Conservation (phyloP, 2,329 filamentous ascomycete species). For the Pseudogymnoascus sp. region DNA sequence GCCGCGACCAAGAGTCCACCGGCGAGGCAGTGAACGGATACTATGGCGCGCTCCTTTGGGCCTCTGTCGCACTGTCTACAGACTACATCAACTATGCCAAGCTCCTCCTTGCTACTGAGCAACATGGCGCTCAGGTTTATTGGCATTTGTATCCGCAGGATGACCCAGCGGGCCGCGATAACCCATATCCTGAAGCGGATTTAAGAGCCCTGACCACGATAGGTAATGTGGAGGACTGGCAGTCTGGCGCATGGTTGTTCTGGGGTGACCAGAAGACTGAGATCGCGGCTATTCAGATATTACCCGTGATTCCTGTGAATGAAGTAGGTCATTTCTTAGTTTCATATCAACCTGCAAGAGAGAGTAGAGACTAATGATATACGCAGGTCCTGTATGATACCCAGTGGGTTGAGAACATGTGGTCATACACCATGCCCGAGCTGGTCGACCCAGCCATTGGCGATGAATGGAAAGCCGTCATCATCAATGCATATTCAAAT, state of each 20-base stretch:
- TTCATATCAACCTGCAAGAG: background rate
- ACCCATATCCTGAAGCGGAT: constrained; percentile 21
- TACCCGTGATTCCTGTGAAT: constrained; percentile 16
- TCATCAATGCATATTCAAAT: constrained; percentile 22
- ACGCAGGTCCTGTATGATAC: constrained; percentile 19
- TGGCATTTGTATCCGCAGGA: constrained; percentile 21
- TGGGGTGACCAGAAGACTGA: constrained; percentile 14
- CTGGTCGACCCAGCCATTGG: constrained; percentile 18
- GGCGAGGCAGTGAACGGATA: constrained; percentile 24
- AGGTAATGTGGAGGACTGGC: constrained; percentile 22
- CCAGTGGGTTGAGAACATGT: constrained; percentile 22
- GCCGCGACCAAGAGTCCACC: constrained; percentile 25
- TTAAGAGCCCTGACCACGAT: constrained; percentile 17
- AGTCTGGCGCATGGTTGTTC: constrained; percentile 21
- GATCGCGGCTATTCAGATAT: constrained; percentile 20
- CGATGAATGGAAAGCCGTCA: constrained; percentile 22
- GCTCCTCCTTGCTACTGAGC: constrained; percentile 22
- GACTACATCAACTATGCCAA: constrained; percentile 22
- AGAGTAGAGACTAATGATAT: background rate
- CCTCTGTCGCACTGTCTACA: constrained; percentile 18
- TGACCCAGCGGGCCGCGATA: constrained; percentile 17
- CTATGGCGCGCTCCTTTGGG: constrained; percentile 25
- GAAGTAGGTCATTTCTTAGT: background rate
- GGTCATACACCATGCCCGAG: constrained; percentile 20
- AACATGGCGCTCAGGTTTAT: constrained; percentile 21